These are phyloP conservation scores for Lumnitzera racemosa DNA, from an alignment of 345 rosid genomes.

Conservation along the genomic window DNA sequence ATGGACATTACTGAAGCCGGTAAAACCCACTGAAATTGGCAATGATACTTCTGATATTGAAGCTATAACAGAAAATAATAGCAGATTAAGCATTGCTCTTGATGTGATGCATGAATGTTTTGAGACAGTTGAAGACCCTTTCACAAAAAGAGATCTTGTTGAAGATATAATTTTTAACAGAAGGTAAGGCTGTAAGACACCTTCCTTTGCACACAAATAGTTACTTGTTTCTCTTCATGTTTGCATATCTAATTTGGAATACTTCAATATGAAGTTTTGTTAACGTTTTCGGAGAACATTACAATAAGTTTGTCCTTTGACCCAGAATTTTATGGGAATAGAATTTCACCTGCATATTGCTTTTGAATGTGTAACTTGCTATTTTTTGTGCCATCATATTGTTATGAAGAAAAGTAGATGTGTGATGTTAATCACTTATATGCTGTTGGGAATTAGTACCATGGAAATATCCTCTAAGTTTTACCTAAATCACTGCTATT, in stretches of 20 bases:
- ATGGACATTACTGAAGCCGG: constrained; percentile 53
- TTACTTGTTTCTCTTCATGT: background rate
- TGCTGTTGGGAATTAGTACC: too few species aligned
- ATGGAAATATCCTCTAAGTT: too few species aligned
- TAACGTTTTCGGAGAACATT: too few species aligned
- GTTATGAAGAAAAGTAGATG: too few species aligned
- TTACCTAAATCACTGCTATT: too few species aligned
- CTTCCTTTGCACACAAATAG: constrained; percentile 5
- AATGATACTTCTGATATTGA: constrained; percentile 29
- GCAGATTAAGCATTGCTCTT: constrained; percentile 65
- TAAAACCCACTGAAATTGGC: constrained; percentile 15
- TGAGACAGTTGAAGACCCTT: constrained; percentile 55
- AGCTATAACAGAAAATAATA: constrained; percentile 35
- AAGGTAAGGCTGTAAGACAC: constrained; percentile 33
- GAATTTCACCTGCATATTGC: too few species aligned
- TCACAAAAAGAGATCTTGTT: constrained; percentile 46
- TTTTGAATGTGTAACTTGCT: too few species aligned
- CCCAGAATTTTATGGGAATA: too few species aligned
- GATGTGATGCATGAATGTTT: constrained; percentile 88
- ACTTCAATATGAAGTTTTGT: too few species aligned
- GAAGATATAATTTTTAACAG: constrained; percentile 67
- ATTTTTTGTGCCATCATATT: too few species aligned
- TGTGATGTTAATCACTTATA: too few species aligned
- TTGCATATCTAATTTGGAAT: background rate
- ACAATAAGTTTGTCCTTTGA: too few species aligned